Base-by-base conservation (phyloP, 805 yeast species). In the Suhomyces tanzawaensis region DNA sequence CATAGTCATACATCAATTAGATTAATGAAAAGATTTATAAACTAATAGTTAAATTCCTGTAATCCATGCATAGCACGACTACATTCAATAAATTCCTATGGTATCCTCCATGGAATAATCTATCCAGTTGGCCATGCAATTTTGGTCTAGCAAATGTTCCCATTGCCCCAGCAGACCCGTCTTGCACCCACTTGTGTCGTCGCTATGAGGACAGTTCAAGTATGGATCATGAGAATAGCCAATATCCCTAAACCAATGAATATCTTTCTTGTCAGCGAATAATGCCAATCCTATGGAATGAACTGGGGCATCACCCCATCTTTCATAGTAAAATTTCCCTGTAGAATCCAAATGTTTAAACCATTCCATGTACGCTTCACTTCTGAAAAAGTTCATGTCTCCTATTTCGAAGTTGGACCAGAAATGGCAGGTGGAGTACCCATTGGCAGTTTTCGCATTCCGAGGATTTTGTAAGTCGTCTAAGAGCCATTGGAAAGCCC, bases 301-400 rank as follows among this genome's bases (percentile, higher is more conserved):
- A 1, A 87, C 93, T 0, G 95, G 95, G 0, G 95, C 95, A 64
- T 87, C 96, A 3, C 95, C 95, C 95, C 95, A 87, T 40, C 95
- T 64, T 58, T 89, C 96, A 52, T 88, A 88, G 58, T 85, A 88
- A 52, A 87, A 87, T 3, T 91, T 91, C 14, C 95, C 93, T 1
- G 80, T 60, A 3, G 69, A 44, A 40, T 87, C 95, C 27, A 88
- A 62, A 51, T 69, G 63, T 22, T 81, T 64, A 51, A 82, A 77
- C 78, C 84, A 87, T 9, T 62, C 60, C 26, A 69, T 64, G 53
- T 87, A 88, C 1, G 88, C 77, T 37, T 83, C 81, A 17, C 74
- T 63, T 36, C 95, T 64, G 62, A 70, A 83, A 49, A 88, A 88
- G 47, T 88, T 91, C 84, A 88, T 74, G 51, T 85, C 81, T 9